Percentiles rank a stretch among this genome's conserved stretches.
These are phyloP conservation scores for Cyclotella atomus DNA, from an alignment of 108 stramenopile genomes.

Conservation along the genomic window DNA sequence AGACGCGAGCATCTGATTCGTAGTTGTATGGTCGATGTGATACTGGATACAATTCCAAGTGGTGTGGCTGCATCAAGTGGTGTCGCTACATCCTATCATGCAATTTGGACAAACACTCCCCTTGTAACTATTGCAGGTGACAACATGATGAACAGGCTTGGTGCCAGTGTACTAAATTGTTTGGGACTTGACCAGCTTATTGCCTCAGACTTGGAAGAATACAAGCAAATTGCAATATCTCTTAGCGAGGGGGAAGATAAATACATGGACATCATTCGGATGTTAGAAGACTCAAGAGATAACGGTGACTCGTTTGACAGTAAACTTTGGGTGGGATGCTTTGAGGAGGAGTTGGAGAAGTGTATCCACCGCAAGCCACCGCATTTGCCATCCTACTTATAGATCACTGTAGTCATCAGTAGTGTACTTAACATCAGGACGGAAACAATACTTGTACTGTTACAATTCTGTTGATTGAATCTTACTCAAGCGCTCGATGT, in stretches of 20 bases:
- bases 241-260: slow-evolving; percentile 3
- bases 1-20: background rate
- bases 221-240: slow-evolving; percentile 1
- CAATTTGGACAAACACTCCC: slow-evolving; percentile 5
- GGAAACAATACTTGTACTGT: too few species aligned
- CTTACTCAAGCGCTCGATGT: too few species aligned
- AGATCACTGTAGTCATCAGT: too few species aligned
- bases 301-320: background rate
- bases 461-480: too few species aligned
- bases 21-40: background rate
- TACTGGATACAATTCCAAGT: slow-evolving; percentile 1
- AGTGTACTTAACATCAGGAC: too few species aligned
- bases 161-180: background rate
- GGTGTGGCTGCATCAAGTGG: slow-evolving; percentile 2
- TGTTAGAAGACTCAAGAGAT: slow-evolving; percentile 3
- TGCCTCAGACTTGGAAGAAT: slow-evolving; percentile 5
- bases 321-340: background rate
- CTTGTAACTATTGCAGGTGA: slow-evolving; percentile 5
- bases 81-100: background rate
- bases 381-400: background rate
- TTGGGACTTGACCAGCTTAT: background rate
- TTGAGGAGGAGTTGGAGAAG: background rate
- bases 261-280: slow-evolving; percentile 13
- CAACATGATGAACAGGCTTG: background rate
- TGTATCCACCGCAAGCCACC: background rate